Evolutionary conservation across 176 grass and related monocot genomes (phyloP), one percentile per base, ranked within the genome.

Genomic region (Lolium multiflorum): DNA sequence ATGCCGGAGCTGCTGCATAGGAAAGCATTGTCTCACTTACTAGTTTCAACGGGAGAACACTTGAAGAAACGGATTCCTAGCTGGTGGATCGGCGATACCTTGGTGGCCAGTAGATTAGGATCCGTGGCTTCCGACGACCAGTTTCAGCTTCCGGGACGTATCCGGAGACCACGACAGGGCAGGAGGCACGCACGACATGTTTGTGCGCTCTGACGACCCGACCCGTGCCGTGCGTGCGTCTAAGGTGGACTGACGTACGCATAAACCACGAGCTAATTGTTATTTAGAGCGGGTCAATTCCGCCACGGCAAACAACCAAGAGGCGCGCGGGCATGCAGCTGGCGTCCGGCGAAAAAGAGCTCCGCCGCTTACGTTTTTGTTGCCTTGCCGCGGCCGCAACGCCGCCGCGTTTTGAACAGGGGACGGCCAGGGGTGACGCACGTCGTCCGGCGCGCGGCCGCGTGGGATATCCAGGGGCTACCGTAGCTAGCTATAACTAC

Each of bases 81-180:
- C 0, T 22, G 6, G 88, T 39, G 59, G 79, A 82, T n/a, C n/a
- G n/a, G n/a, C n/a, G n/a, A n/a, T n/a, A n/a, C 87, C 65, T 2
- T 65, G 16, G 48, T 51, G 24, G 74, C 56, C 81, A 80, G 75
- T 84, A 71, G 14, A 80, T 67, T 83, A 71, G 11, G n/a, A 41
- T 28, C 56, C 4, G 66, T 35, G 31, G 31, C 31, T 3, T 35
- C 31, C 2, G 31, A 7, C 84, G 84, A 87, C 79, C 55, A 79
- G 88, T 71, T 64, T 86, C 43, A 82, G 79, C 72, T 83, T 79
- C 84, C 80, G 57, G 71, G 84, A 87, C 85, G 84, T 6, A 83
- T 80, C 74, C 66, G 58, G 12, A 24, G 84, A 87, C 74, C 31
- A 54, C 11, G 79, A 77, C 78, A 31, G 28, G 28, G 28, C 28